A percentile compares a stretch with the other conserved stretches of the same genome.
Conservation (phyloP, 164 flowering plant species). For the Stephania japonica region DNA sequence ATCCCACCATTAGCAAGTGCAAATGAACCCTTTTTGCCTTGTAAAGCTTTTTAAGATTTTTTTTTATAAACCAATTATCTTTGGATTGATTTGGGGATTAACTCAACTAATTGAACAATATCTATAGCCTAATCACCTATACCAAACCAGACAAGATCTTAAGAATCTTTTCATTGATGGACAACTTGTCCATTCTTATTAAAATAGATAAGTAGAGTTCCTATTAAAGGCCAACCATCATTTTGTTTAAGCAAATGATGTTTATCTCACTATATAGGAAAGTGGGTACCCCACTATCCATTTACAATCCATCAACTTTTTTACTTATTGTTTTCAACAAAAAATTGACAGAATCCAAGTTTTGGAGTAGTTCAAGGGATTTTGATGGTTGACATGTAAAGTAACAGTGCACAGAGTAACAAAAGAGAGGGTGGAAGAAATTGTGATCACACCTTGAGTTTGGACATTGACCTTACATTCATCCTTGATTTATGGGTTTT, state of each 20-base stretch:
- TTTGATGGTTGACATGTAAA: background rate
- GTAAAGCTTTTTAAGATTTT: too few relatives aligned
- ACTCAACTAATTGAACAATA: too few relatives aligned
- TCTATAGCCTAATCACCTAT: too few relatives aligned
- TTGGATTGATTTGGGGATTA: background rate
- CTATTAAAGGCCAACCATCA: background rate
- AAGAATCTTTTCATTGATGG: background rate
- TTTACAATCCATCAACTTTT: background rate
- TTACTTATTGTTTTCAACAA: background rate
- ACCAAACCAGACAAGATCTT: background rate
- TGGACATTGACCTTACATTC: background rate
- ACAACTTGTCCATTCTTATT: background rate
- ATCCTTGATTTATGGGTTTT: background rate
- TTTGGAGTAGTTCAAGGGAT: background rate
- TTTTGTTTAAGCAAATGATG: background rate
- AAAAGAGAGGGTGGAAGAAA: background rate
- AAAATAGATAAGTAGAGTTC: background rate
- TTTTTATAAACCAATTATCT: background rate
- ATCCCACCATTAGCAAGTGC: background rate
- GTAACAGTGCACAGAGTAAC: background rate
- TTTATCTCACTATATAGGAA: background rate
- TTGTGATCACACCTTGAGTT: background rate
- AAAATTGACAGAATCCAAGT: background rate
- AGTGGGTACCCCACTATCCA: background rate
- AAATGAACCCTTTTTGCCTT: background rate